phyloP scores from a whole-genome alignment of 164 flowering plant species.

The Liquidambar formosana region DNA sequence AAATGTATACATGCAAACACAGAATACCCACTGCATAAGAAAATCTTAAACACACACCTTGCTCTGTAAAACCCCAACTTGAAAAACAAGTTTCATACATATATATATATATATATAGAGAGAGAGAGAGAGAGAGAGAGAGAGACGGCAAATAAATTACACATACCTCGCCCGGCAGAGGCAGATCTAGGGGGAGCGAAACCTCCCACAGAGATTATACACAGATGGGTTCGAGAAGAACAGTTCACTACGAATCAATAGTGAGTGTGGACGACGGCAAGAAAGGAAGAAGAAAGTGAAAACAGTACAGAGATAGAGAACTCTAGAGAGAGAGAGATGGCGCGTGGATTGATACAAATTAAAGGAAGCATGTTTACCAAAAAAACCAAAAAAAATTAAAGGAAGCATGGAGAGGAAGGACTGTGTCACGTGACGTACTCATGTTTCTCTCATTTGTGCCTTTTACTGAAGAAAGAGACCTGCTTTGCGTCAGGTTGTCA shows the following conservation, averaged over 20 bases:
- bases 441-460: too few species aligned
- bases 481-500: neutral
- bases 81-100: too few species aligned
- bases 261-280: neutral
- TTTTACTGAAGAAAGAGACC: conserved; percentile 3
- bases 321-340: conserved; percentile 12
- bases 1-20: conserved; percentile 7
- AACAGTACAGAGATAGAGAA: too few species aligned
- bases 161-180: conserved; percentile 12
- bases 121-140: too few species aligned
- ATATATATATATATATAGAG: too few species aligned
- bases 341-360: conserved; percentile 32
- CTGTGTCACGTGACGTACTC: conserved; percentile 39
- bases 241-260: neutral
- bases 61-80: too few species aligned
- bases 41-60: neutral
- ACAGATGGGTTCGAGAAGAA: neutral
- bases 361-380: too few species aligned
- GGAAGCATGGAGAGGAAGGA: conserved; percentile 11
- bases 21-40: neutral
- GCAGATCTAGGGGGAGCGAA: conserved; percentile 24
- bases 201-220: neutral
- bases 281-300: conserved; percentile 7
- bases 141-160: too few species aligned
- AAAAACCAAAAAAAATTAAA: too few species aligned